Conservation (phyloP, 257 asterid species). For the Scutellaria galericulata region DNA sequence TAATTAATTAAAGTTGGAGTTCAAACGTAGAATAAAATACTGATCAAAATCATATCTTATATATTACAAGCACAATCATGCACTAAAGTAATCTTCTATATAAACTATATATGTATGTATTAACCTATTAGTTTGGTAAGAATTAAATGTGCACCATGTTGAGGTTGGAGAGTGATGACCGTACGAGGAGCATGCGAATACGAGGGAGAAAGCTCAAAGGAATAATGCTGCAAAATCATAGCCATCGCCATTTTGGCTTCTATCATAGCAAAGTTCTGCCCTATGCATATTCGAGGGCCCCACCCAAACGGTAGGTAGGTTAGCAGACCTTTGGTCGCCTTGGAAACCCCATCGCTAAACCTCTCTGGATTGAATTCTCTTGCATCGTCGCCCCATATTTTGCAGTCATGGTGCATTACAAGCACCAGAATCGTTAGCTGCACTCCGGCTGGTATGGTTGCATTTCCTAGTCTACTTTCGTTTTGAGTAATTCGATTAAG, state of each 20-base stretch:
- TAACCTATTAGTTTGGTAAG: constrained; percentile 14
- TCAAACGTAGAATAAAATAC: too few species aligned
- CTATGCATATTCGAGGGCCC: constrained; percentile 47
- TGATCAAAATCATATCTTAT: too few species aligned
- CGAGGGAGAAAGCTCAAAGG: constrained; percentile 42
- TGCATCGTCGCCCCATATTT: constrained; percentile 42
- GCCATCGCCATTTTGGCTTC: constrained; percentile 46
- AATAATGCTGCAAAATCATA: constrained; percentile 39
- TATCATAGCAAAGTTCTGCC: constrained; percentile 42
- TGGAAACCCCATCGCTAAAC: constrained; percentile 40
- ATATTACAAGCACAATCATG: too few species aligned
- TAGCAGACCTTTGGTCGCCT: constrained; percentile 27
- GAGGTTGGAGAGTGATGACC: constrained; percentile 39
- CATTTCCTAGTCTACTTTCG: constrained; percentile 28
- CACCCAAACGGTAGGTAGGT: constrained; percentile 41
- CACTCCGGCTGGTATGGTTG: constrained; percentile 35
- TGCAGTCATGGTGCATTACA: constrained; percentile 38
- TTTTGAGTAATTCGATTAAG: constrained; percentile 6
- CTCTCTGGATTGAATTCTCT: constrained; percentile 43
- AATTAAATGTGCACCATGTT: constrained; percentile 42
- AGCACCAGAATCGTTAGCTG: constrained; percentile 30
- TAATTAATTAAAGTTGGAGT: too few species aligned
- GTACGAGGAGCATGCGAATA: constrained; percentile 41
- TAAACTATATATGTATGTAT: not conserved
- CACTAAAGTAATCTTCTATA: too few species aligned